phyloP scores from a whole-genome alignment of 139 green algal genomes.

The Chlamydomonas applanata region DNA sequence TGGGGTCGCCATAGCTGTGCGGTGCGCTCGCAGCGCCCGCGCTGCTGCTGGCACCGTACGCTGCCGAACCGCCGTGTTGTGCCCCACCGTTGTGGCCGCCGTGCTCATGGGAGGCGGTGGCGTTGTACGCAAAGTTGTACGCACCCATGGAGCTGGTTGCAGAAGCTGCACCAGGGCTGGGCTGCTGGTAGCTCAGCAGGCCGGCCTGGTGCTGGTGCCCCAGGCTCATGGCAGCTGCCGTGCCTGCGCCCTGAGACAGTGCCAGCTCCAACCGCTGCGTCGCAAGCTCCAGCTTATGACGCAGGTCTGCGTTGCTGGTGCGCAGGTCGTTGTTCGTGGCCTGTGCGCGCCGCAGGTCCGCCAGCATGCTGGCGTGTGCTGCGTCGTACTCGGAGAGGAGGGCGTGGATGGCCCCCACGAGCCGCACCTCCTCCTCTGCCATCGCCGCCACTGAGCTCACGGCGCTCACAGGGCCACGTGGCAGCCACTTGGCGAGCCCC shows the following conservation, averaged over 20 bases:
- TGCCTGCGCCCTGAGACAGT: constrained; percentile 3
- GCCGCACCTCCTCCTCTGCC: constrained; percentile 41
- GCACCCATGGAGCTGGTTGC: too few relatives aligned
- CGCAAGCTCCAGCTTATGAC: constrained; percentile 13
- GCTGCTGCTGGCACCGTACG: too few relatives aligned
- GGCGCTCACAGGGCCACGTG: constrained; percentile 18
- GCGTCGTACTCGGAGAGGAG: constrained; percentile 29
- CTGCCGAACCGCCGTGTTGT: background rate
- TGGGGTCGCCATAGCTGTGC: too few relatives aligned
- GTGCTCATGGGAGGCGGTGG: background rate
- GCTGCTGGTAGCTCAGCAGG: background rate
- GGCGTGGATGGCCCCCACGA: constrained; percentile 23
- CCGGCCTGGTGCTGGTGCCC: background rate
- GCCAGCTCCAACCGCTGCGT: constrained; percentile 28
- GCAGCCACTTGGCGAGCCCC: constrained; percentile 34
- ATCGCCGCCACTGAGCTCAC: constrained; percentile 26
- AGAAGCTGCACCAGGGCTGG: too few relatives aligned
- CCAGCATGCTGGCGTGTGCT: background rate
- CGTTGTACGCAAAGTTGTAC: background rate
- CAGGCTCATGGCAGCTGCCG: background rate
- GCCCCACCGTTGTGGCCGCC: background rate
- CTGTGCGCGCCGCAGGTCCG: background rate
- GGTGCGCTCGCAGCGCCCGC: too few relatives aligned
- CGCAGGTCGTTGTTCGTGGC: constrained; percentile 1
- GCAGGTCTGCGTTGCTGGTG: constrained; percentile 8